A percentile compares a stretch with the other conserved stretches of the same genome.
Evolutionary conservation across 345 rosid genomes (phyloP).

Genomic region (Heritiera fomes): DNA sequence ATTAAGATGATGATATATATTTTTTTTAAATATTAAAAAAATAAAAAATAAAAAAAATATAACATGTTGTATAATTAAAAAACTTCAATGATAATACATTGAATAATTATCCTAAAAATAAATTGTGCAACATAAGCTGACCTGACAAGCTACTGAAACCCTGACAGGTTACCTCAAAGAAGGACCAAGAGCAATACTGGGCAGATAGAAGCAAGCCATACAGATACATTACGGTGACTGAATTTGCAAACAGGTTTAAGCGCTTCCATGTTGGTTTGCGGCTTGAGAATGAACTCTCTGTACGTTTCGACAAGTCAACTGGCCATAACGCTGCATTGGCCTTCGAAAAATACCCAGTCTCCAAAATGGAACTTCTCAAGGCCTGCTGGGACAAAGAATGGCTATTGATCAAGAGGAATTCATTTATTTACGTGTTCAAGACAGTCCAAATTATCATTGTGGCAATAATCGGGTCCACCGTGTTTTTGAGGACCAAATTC

Average conservation of each 20-base stretch:
- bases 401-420: constrained; percentile 66
- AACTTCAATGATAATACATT: too few species aligned
- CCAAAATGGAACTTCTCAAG: constrained; percentile 62
- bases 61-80: too few species aligned
- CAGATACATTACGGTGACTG: constrained; percentile 58
- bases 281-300: constrained; percentile 54
- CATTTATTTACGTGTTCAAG: constrained; percentile 70
- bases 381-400: constrained; percentile 81
- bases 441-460: constrained; percentile 62
- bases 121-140: background rate
- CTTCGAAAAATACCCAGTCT: constrained; percentile 55
- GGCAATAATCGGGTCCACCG: constrained; percentile 57
- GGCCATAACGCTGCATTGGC: constrained; percentile 73
- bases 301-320: constrained; percentile 53
- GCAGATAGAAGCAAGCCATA: constrained; percentile 57
- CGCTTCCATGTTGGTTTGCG: constrained; percentile 65
- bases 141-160: background rate
- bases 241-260: constrained; percentile 61
- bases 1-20: too few species aligned
- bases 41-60: too few species aligned
- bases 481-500: constrained; percentile 65
- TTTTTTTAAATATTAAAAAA: too few species aligned
- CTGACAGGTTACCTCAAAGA: constrained; percentile 77
- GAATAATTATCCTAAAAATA: too few species aligned
- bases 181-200: constrained; percentile 96